Percentiles rank a stretch among this genome's conserved stretches.
phyloP scores from a whole-genome alignment of 2,329 filamentous ascomycete genomes.

The Alternaria consortialis region DNA sequence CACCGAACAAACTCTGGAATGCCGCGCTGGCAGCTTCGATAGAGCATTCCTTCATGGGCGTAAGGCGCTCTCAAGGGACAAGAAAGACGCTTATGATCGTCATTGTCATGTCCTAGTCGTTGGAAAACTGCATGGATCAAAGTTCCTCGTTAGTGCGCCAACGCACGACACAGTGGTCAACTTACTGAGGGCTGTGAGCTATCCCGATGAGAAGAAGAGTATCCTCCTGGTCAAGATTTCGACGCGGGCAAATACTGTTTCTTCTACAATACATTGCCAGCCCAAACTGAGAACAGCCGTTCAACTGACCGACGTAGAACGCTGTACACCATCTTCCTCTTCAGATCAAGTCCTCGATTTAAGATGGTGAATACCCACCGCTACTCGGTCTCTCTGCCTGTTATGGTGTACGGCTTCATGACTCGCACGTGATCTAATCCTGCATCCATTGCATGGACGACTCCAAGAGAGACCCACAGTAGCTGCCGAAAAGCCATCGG shows the following conservation, averaged over 20 bases:
- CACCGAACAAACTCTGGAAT: slow-evolving; percentile 51
- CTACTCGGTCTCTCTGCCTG: background rate
- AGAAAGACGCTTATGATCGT: slow-evolving; percentile 58
- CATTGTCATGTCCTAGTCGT: slow-evolving; percentile 49
- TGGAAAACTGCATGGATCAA: slow-evolving; percentile 29
- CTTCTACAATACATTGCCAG: background rate
- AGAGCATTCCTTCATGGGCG: slow-evolving; percentile 47
- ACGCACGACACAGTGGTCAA: slow-evolving; percentile 60
- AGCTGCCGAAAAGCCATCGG: background rate
- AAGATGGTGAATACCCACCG: background rate
- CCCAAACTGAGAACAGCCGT: background rate
- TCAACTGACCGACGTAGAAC: background rate
- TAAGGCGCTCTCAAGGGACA: slow-evolving; percentile 59
- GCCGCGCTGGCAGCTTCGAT: slow-evolving; percentile 46
- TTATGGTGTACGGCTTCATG: background rate
- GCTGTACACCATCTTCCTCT: background rate
- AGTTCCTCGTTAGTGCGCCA: slow-evolving; percentile 54
- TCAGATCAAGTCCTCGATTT: background rate
- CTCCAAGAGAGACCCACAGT: background rate
- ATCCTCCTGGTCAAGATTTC: slow-evolving; percentile 30
- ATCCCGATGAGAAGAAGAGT: slow-evolving; percentile 7
- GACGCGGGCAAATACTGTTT: slow-evolving; percentile 27
- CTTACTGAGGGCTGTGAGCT: slow-evolving; percentile 44
- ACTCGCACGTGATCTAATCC: background rate
- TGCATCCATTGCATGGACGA: background rate